phyloP scores from a whole-genome alignment of 2,329 filamentous ascomycete species.

The Xylaria sp. region DNA sequence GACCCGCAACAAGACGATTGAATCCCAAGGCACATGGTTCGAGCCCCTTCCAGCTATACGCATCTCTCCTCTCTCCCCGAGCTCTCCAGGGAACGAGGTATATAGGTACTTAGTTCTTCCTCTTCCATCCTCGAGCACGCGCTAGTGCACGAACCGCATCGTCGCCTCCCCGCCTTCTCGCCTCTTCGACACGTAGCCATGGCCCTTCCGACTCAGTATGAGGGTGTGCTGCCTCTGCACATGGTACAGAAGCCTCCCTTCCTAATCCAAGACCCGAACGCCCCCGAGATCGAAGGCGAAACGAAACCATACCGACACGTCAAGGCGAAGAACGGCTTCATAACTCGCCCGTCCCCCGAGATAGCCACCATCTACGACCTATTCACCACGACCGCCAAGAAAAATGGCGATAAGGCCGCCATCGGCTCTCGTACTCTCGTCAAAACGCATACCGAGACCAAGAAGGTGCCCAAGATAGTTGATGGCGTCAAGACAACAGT shows the following conservation, averaged over 20 bases:
- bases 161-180: background rate
- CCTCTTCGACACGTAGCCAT: constrained; percentile 36
- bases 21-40: background rate
- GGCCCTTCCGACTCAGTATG: constrained; percentile 45
- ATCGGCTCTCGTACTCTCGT: constrained; percentile 79
- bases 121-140: background rate
- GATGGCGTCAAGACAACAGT: constrained; percentile 82
- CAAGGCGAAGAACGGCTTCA: constrained; percentile 75
- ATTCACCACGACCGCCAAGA: constrained; percentile 72
- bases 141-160: background rate
- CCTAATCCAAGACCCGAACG: constrained; percentile 76
- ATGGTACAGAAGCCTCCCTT: constrained; percentile 77
- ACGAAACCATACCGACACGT: constrained; percentile 83
- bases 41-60: too few relatives aligned
- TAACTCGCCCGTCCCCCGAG: constrained; percentile 71
- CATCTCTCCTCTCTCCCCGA: background rate
- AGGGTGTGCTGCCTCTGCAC: constrained; percentile 62
- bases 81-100: background rate
- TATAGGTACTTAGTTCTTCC: background rate
- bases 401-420: constrained; percentile 71
- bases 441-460: constrained; percentile 82
- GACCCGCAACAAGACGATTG: background rate
- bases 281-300: constrained; percentile 77
- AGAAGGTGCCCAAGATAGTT: constrained; percentile 88
- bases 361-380: constrained; percentile 84